A percentile compares a stretch with the other conserved stretches of the same genome.
Conservation (phyloP, 2,329 filamentous ascomycete genomes). For the Diaporthe sp. region DNA sequence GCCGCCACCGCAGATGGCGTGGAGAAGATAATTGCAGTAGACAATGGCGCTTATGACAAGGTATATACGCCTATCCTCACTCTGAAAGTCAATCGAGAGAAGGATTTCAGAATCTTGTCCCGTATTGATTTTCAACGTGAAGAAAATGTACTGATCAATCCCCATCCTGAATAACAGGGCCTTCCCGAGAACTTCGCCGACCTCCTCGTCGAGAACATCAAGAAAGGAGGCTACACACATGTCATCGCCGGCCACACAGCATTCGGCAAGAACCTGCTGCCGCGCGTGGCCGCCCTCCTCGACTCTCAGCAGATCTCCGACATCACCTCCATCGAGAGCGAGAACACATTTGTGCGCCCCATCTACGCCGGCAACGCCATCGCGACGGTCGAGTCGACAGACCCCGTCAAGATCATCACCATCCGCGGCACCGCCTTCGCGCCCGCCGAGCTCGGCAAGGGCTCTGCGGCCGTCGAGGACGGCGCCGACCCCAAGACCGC, state of each 20-base stretch:
- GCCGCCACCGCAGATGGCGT: slow-evolving; percentile 91
- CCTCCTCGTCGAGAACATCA: slow-evolving; percentile 94
- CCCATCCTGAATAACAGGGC: slow-evolving; percentile 66
- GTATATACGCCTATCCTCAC: slow-evolving; percentile 57
- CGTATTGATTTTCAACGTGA: neutral
- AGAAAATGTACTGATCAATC: neutral
- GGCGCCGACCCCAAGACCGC: slow-evolving; percentile 87
- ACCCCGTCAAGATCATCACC: slow-evolving; percentile 89
- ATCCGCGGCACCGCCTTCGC: slow-evolving; percentile 94
- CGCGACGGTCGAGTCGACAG: slow-evolving; percentile 91
- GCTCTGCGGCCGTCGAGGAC: slow-evolving; percentile 82
- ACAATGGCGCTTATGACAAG: slow-evolving; percentile 94
- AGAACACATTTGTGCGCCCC: slow-evolving; percentile 94
- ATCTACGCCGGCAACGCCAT: slow-evolving; percentile 99
- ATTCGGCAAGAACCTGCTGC: slow-evolving; percentile 96
- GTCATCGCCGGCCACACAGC: slow-evolving; percentile 92
- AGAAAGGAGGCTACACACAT: slow-evolving; percentile 94
- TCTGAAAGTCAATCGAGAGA: slow-evolving; percentile 1
- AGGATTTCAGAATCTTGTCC: slow-evolving; percentile 14
- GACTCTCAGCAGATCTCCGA: slow-evolving; percentile 96
- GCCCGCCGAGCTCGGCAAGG: slow-evolving; percentile 77
- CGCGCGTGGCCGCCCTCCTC: slow-evolving; percentile 89
- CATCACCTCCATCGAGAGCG: slow-evolving; percentile 86
- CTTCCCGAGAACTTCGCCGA: slow-evolving; percentile 96
- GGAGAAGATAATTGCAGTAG: slow-evolving; percentile 90